These are phyloP conservation scores for Akanthomyces uredinophilus DNA, from an alignment of 2,329 filamentous ascomycete genomes.

Conservation along the genomic window DNA sequence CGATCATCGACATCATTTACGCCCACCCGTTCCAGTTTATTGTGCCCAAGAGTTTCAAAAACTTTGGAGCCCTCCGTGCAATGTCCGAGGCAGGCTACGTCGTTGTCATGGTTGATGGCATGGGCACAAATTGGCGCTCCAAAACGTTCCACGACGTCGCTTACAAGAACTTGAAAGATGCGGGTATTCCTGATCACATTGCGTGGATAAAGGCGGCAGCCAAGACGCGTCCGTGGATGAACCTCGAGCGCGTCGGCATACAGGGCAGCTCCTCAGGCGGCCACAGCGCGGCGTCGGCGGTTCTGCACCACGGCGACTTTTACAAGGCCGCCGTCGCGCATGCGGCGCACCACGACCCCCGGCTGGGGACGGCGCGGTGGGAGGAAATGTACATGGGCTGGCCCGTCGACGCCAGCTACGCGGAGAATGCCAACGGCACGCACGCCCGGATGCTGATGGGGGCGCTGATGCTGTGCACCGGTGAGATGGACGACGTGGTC, in stretches of 20 bases:
- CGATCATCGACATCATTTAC: conserved; percentile 26
- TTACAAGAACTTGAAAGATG: conserved; percentile 26
- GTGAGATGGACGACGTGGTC: conserved; percentile 27
- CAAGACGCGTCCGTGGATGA: conserved; percentile 25
- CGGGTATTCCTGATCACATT: conserved; percentile 26
- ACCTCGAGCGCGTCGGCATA: conserved; percentile 24
- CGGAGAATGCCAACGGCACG: conserved; percentile 24
- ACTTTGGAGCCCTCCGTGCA: conserved; percentile 17
- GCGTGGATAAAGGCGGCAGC: conserved; percentile 25
- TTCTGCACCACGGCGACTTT: conserved; percentile 26
- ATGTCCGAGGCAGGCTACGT: conserved; percentile 26
- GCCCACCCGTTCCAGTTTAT: conserved; percentile 22
- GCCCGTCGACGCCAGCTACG: conserved; percentile 26
- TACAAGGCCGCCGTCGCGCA: conserved; percentile 25
- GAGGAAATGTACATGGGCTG: conserved; percentile 30
- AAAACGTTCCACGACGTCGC: conserved; percentile 27
- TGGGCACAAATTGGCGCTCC: conserved; percentile 28
- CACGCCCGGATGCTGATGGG: conserved; percentile 26
- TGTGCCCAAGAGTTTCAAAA: conserved; percentile 23
- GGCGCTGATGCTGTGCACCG: conserved; percentile 25
- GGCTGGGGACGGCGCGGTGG: conserved; percentile 29
- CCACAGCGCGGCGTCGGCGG: conserved; percentile 23
- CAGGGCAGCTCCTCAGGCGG: conserved; percentile 27
- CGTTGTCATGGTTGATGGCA: conserved; percentile 26
- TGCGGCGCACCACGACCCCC: conserved; percentile 26